phyloP scores from a whole-genome alignment of 1,284 basidiomycete genomes.

The Austropuccinia psidii region DNA sequence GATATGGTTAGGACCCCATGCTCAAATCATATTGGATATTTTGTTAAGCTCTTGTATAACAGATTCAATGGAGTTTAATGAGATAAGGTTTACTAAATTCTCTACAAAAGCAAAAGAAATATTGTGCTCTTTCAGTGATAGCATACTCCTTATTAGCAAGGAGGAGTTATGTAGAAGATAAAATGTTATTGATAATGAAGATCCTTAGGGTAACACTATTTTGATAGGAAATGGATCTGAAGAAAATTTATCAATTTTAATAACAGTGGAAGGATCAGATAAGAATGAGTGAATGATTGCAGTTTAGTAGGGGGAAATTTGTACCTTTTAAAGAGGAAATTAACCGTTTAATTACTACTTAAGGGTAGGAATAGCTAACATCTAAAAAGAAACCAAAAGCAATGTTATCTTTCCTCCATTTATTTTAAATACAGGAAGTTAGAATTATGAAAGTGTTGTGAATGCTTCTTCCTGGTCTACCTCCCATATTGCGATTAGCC shows the following conservation, averaged over 20 bases:
- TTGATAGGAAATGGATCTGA: neutral
- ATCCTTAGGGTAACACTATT: conserved; percentile 10
- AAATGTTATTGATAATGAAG: neutral
- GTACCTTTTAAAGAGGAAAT: neutral
- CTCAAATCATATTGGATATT: neutral
- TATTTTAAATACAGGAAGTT: neutral
- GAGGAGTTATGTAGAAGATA: conserved; percentile 15
- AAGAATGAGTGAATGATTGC: neutral
- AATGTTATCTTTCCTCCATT: neutral
- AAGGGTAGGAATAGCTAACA: conserved; percentile 12
- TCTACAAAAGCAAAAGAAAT: conserved; percentile 16
- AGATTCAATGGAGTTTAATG: neutral
- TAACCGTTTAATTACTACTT: neutral
- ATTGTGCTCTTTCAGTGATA: neutral
- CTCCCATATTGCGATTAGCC: neutral
- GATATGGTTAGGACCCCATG: neutral
- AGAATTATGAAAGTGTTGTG: neutral
- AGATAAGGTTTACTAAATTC: neutral
- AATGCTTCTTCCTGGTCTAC: neutral
- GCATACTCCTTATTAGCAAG: neutral
- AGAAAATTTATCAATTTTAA: neutral
- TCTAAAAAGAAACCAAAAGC: neutral
- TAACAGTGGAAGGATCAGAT: neutral
- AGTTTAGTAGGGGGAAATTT: neutral
- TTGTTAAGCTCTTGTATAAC: neutral